Evolutionary conservation across 2,329 filamentous ascomycete genomes (phyloP).

Genomic region (Coniella vitis): DNA sequence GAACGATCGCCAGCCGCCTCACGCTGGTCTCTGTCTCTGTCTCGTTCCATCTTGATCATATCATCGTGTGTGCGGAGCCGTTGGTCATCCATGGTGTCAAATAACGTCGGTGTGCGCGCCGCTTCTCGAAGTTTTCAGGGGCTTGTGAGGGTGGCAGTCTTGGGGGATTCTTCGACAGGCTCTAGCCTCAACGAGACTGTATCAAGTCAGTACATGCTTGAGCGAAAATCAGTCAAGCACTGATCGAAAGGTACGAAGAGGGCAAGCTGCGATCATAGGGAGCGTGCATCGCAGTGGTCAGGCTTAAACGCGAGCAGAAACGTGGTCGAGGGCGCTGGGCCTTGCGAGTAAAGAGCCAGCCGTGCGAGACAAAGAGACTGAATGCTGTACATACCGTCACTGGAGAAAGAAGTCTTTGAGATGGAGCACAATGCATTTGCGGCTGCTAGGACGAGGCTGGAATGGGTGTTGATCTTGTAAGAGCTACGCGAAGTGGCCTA

Average conservation of each 20-base stretch:
- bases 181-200: conserved; percentile 11
- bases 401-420: not conserved
- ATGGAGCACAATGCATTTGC: conserved; percentile 3
- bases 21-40: conserved; percentile 61
- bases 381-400: not conserved
- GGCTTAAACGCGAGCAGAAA: not conserved
- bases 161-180: not conserved
- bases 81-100: conserved; percentile 35
- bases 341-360: not conserved
- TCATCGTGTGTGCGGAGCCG: conserved; percentile 42
- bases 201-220: conserved; percentile 4
- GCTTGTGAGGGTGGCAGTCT: not conserved
- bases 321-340: not conserved
- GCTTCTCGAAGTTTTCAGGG: not conserved
- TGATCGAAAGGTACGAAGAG: not conserved
- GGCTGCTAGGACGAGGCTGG: not conserved
- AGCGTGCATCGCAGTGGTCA: not conserved
- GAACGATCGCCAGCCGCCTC: conserved; percentile 41
- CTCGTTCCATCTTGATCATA: conserved; percentile 41
- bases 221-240: not conserved
- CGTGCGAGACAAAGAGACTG: not conserved
- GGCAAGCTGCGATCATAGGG: no score
- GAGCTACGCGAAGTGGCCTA: not conserved
- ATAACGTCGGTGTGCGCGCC: not conserved
- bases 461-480: not conserved